These are phyloP conservation scores for Halophytophthora polymorphica DNA, from an alignment of 352 stramenopile genomes.

Conservation along the genomic window DNA sequence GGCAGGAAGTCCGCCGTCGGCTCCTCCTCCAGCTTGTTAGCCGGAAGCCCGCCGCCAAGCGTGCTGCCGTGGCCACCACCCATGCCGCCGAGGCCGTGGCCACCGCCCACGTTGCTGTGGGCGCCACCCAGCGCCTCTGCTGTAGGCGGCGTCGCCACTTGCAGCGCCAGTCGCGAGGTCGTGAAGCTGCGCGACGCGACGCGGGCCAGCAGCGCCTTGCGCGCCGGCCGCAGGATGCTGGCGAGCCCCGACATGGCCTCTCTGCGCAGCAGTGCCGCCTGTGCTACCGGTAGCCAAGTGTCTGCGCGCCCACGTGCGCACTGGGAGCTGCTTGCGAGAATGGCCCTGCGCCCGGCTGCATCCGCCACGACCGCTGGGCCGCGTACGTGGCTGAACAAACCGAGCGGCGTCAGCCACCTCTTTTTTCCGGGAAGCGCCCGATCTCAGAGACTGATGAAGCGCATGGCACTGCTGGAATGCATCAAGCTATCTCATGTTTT, in stretches of 20 bases:
- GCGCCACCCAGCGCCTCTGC: slow-evolving; percentile 10
- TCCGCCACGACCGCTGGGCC: too few relatives aligned
- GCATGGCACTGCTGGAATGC: too few relatives aligned
- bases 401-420: neutral
- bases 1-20: slow-evolving; percentile 61
- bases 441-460: neutral
- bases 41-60: too few relatives aligned
- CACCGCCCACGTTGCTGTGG: slow-evolving; percentile 2
- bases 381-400: too few relatives aligned
- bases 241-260: neutral
- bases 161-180: slow-evolving; percentile 15
- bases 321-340: neutral
- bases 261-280: too few relatives aligned
- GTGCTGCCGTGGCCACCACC: too few relatives aligned
- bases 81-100: slow-evolving; percentile 6
- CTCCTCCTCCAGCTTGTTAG: slow-evolving; percentile 11
- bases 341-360: too few relatives aligned
- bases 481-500: too few relatives aligned
- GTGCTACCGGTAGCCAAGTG: neutral
- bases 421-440: neutral
- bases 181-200: slow-evolving; percentile 23
- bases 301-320: neutral
- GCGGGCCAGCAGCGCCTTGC: slow-evolving; percentile 9
- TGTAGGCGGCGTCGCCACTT: slow-evolving; percentile 7
- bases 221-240: neutral